phyloP scores from a whole-genome alignment of 2,329 filamentous ascomycete genomes.

The Aureobasidium sp. region DNA sequence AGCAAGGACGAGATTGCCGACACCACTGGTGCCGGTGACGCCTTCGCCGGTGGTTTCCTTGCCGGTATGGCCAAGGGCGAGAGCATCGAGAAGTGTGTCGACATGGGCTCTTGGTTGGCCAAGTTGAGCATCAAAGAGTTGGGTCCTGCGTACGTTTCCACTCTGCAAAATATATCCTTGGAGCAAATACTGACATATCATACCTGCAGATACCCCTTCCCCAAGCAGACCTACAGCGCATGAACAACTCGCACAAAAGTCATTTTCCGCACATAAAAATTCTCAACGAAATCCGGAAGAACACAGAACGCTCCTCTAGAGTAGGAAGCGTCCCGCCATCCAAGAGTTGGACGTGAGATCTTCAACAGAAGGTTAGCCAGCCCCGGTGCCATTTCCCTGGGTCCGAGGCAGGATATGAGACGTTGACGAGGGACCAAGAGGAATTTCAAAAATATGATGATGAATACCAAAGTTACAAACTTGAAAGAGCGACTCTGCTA shows the following conservation, averaged over 20 bases:
- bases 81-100: slow-evolving; percentile 65
- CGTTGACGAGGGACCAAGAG: background rate
- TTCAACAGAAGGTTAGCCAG: slow-evolving; percentile 1
- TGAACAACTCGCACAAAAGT: background rate
- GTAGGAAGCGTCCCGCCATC: background rate
- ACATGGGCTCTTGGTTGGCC: slow-evolving; percentile 96
- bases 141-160: slow-evolving; percentile 75
- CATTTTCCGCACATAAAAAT: background rate
- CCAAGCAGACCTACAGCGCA: slow-evolving; percentile 27
- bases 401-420: background rate
- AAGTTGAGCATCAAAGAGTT: slow-evolving; percentile 89
- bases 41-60: slow-evolving; percentile 89
- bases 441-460: background rate
- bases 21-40: slow-evolving; percentile 92
- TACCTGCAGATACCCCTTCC: slow-evolving; percentile 25
- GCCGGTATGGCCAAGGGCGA: slow-evolving; percentile 84
- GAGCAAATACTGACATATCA: slow-evolving; percentile 20
- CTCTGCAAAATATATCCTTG: slow-evolving; percentile 25
- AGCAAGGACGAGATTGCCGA: slow-evolving; percentile 74
- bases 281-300: background rate
- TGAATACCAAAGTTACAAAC: background rate
- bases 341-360: background rate
- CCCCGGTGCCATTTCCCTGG: background rate
- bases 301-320: background rate
- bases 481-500: background rate